Evolutionary conservation across 805 yeast genomes (phyloP).

Genomic region (Metschnikowia corniflorae): DNA sequence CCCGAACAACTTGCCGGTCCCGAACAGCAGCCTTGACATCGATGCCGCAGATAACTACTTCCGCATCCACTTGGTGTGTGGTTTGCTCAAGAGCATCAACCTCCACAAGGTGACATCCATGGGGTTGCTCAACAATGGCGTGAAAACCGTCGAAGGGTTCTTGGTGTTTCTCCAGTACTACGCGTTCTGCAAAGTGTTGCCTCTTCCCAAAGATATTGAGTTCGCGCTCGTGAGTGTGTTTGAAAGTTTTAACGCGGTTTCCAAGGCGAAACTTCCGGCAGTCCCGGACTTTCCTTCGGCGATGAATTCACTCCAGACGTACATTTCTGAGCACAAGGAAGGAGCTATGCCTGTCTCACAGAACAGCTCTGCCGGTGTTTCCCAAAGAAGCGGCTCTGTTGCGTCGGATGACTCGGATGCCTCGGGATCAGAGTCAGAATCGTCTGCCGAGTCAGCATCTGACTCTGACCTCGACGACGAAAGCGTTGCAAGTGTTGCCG

Average conservation of each 20-base stretch:
- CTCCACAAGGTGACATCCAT: slow-evolving; percentile 7
- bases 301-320: slow-evolving; percentile 10
- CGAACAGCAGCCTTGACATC: slow-evolving; percentile 43
- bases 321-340: slow-evolving; percentile 3
- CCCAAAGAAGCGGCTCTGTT: slow-evolving; percentile 7
- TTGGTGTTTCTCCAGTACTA: slow-evolving; percentile 70
- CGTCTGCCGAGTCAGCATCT: slow-evolving; percentile 7
- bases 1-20: slow-evolving; percentile 50
- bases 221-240: slow-evolving; percentile 49
- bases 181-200: slow-evolving; percentile 53
- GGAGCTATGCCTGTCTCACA: not conserved
- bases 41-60: slow-evolving; percentile 72
- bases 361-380: not conserved
- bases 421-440: slow-evolving; percentile 10
- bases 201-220: slow-evolving; percentile 61
- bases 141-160: slow-evolving; percentile 29
- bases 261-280: slow-evolving; percentile 28
- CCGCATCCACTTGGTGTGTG: slow-evolving; percentile 53
- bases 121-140: slow-evolving; percentile 8
- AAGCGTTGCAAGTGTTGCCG: not conserved
- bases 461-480: slow-evolving; percentile 1
- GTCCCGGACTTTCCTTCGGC: slow-evolving; percentile 26
- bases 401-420: slow-evolving; percentile 24
- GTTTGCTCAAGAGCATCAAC: slow-evolving; percentile 21
- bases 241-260: slow-evolving; percentile 24